Evolutionary conservation across 139 green algal genomes (phyloP).

Genomic region (Chlorella vulgaris): DNA sequence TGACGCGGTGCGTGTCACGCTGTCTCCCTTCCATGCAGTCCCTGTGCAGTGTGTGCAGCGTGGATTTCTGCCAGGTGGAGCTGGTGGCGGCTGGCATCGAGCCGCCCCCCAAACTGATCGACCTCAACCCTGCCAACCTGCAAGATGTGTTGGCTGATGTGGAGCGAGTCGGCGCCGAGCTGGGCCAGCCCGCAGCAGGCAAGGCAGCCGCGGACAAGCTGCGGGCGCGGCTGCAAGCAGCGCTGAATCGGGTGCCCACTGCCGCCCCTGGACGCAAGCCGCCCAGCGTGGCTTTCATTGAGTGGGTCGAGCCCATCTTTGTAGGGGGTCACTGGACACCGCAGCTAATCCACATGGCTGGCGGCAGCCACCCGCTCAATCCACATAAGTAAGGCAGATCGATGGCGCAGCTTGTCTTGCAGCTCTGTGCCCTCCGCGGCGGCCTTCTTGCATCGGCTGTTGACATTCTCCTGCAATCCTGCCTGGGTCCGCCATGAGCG

Average conservation of each 20-base stretch:
- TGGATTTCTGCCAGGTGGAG: slow-evolving; percentile 63
- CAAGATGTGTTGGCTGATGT: slow-evolving; percentile 55
- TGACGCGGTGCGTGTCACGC: too few relatives aligned
- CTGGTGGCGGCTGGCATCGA: slow-evolving; percentile 37
- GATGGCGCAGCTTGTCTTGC: background rate
- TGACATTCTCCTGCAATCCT: background rate
- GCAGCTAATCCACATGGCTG: slow-evolving; percentile 84
- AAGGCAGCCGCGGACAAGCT: slow-evolving; percentile 39
- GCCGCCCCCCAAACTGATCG: slow-evolving; percentile 51
- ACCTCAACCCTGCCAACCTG: slow-evolving; percentile 69
- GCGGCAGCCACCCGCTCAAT: slow-evolving; percentile 77
- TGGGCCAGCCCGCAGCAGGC: slow-evolving; percentile 51
- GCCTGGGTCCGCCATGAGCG: background rate
- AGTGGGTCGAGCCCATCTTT: slow-evolving; percentile 88
- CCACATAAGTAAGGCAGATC: slow-evolving; percentile 37
- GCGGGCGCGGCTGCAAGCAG: slow-evolving; percentile 38
- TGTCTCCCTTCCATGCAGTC: slow-evolving; percentile 36
- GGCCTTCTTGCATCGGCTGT: background rate
- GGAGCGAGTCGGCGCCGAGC: slow-evolving; percentile 43
- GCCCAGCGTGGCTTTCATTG: slow-evolving; percentile 71
- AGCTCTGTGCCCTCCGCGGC: background rate
- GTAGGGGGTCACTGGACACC: slow-evolving; percentile 88
- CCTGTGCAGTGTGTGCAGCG: slow-evolving; percentile 70
- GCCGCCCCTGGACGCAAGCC: background rate
- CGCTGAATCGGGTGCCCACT: too few relatives aligned